These are phyloP conservation scores for Pseudopithomyces chartarum DNA, from an alignment of 2,329 filamentous ascomycete species.

Conservation along the genomic window DNA sequence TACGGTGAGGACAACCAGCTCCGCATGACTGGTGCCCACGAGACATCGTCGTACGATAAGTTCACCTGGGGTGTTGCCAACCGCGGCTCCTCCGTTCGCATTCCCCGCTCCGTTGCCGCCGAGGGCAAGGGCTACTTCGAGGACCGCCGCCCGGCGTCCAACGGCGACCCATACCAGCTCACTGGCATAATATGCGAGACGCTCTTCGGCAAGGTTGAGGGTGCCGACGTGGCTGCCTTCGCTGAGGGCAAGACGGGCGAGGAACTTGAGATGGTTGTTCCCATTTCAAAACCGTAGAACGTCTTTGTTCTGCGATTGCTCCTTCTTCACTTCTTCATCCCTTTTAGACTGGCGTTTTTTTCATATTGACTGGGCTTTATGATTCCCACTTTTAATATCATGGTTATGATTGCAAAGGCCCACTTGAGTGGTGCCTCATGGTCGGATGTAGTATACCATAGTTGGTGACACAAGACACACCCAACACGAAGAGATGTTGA, in stretches of 20 bases:
- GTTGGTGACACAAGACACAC: background rate
- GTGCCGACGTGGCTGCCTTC: slow-evolving; percentile 52
- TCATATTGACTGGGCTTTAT: background rate
- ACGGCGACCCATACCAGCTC: slow-evolving; percentile 85
- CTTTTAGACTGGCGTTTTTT: slow-evolving; percentile 3
- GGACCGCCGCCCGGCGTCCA: slow-evolving; percentile 70
- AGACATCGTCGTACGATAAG: slow-evolving; percentile 91
- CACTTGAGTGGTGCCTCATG: background rate
- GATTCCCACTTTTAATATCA: slow-evolving; percentile 3
- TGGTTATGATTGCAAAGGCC: slow-evolving; percentile 1
- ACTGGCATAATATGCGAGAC: slow-evolving; percentile 82
- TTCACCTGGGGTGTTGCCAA: slow-evolving; percentile 96
- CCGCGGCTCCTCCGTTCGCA: slow-evolving; percentile 91
- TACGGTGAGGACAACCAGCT: slow-evolving; percentile 96
- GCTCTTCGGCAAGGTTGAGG: slow-evolving; percentile 56
- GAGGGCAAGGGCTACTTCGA: slow-evolving; percentile 97
- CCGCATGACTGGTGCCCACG: slow-evolving; percentile 89
- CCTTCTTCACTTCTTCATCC: background rate
- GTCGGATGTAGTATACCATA: slow-evolving; percentile 7
- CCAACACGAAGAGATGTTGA: slow-evolving; percentile 1
- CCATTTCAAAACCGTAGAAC: slow-evolving; percentile 20
- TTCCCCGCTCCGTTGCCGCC: slow-evolving; percentile 81
- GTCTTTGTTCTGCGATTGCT: background rate
- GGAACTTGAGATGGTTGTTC: slow-evolving; percentile 35
- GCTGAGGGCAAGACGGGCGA: slow-evolving; percentile 31